Evolutionary conservation across 2,329 filamentous ascomycete species (phyloP).

Genomic region (Thyridium curvatum): DNA sequence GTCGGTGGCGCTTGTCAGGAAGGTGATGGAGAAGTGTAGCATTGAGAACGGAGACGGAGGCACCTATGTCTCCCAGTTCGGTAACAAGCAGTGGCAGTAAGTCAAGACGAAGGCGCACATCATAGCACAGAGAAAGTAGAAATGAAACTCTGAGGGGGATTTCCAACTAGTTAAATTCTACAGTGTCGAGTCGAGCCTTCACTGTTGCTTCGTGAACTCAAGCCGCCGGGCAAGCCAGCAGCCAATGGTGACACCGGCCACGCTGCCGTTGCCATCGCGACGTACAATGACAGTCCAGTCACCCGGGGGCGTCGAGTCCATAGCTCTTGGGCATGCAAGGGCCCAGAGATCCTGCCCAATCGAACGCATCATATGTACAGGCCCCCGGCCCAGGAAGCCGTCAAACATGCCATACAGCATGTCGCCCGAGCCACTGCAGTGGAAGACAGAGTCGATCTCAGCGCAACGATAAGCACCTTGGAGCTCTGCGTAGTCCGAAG

Average conservation of each 20-base stretch:
- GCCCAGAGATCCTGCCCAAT: slow-evolving; percentile 31
- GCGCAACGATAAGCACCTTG: slow-evolving; percentile 24
- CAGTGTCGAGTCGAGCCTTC: no score
- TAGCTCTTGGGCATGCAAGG: slow-evolving; percentile 27
- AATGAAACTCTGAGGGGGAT: no score
- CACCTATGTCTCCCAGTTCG: slow-evolving; percentile 43
- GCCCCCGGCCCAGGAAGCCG: slow-evolving; percentile 32
- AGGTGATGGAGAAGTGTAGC: slow-evolving; percentile 24
- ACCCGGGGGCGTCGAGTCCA: slow-evolving; percentile 33
- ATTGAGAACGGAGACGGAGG: slow-evolving; percentile 38
- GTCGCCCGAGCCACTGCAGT: slow-evolving; percentile 22
- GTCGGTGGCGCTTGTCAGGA: slow-evolving; percentile 22
- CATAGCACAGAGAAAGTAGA: no score
- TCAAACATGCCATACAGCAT: slow-evolving; percentile 34
- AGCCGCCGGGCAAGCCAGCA: slow-evolving; percentile 31
- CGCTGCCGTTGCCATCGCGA: slow-evolving; percentile 13
- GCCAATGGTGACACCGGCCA: slow-evolving; percentile 23
- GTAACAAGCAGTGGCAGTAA: slow-evolving; percentile 45
- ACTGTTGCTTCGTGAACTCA: background rate
- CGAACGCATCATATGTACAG: slow-evolving; percentile 26
- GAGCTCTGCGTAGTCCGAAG: no score
- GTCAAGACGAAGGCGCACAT: no score
- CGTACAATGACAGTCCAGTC: slow-evolving; percentile 34
- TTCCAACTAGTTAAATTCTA: no score
- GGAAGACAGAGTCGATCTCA: slow-evolving; percentile 29